Evolutionary conservation across 805 yeast species (phyloP).

Genomic region (Metschnikowia vanudenii): DNA sequence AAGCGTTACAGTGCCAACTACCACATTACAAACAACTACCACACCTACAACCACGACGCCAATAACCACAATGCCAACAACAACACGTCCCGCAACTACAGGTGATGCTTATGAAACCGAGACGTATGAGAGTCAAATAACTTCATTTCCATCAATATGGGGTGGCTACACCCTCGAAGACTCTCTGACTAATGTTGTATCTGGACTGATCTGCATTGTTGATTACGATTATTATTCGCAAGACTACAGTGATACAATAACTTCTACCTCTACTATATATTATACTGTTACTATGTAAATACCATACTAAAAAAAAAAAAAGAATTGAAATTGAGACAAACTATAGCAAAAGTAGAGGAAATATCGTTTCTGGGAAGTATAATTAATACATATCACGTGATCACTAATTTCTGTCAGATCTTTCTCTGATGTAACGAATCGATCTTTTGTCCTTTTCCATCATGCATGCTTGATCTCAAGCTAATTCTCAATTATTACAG

Average conservation of each 20-base stretch:
- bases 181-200: conserved; percentile 29
- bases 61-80: conserved; percentile 29
- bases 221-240: conserved; percentile 35
- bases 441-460: no score
- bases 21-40: background rate
- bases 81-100: conserved; percentile 5
- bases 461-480: no score
- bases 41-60: conserved; percentile 3
- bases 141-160: conserved; percentile 21
- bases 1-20: background rate
- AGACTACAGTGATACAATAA: conserved; percentile 33
- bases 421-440: no score
- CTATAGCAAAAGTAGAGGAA: no score
- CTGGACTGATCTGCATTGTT: conserved; percentile 34
- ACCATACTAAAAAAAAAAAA: background rate
- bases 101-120: conserved; percentile 1
- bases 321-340: background rate
- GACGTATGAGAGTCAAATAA: conserved; percentile 8
- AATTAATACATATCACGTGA: no score
- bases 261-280: conserved; percentile 38
- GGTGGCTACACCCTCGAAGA: conserved; percentile 36
- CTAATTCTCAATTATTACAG: no score
- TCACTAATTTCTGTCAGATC: no score
- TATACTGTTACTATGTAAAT: conserved; percentile 31
- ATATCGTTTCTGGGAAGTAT: no score